Evolutionary conservation across 768 basidiomycete genomes (phyloP).

Genomic region (Mycena filopes): DNA sequence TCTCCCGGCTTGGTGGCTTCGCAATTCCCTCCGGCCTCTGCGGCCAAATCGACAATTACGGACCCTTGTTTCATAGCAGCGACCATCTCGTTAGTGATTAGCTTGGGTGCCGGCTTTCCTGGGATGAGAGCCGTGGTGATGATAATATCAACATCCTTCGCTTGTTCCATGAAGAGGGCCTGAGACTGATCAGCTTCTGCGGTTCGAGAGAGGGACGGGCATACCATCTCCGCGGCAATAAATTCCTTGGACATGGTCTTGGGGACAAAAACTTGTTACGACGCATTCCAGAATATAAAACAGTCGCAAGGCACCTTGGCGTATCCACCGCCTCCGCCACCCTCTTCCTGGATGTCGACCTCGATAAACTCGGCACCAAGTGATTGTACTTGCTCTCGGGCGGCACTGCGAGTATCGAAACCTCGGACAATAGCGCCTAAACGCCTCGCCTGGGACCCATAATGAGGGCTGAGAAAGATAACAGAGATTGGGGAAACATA

Average conservation of each 20-base stretch:
- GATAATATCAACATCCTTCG: slow-evolving; percentile 90
- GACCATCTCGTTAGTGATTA: slow-evolving; percentile 88
- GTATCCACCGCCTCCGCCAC: slow-evolving; percentile 85
- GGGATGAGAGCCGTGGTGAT: slow-evolving; percentile 91
- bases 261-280: neutral
- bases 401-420: slow-evolving; percentile 87
- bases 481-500: slow-evolving; percentile 40
- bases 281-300: neutral
- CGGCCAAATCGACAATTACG: slow-evolving; percentile 87
- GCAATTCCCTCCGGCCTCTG: slow-evolving; percentile 92
- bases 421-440: slow-evolving; percentile 90
- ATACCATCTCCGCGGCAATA: slow-evolving; percentile 84
- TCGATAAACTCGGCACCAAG: slow-evolving; percentile 93
- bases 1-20: slow-evolving; percentile 85
- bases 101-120: slow-evolving; percentile 85
- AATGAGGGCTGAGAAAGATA: slow-evolving; percentile 7
- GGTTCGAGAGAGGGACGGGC: slow-evolving; percentile 46
- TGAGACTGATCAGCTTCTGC: neutral
- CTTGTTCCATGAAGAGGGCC: slow-evolving; percentile 88
- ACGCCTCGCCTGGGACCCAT: slow-evolving; percentile 80
- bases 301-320: slow-evolving; percentile 61
- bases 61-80: slow-evolving; percentile 94
- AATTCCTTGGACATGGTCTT: slow-evolving; percentile 87
- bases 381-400: slow-evolving; percentile 90
- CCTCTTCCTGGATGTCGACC: slow-evolving; percentile 82